Percentiles rank a stretch among this genome's conserved stretches.
These are phyloP conservation scores for Zygosaccharomyces sapae DNA, from an alignment of 1,139 yeast genomes.

Conservation along the genomic window DNA sequence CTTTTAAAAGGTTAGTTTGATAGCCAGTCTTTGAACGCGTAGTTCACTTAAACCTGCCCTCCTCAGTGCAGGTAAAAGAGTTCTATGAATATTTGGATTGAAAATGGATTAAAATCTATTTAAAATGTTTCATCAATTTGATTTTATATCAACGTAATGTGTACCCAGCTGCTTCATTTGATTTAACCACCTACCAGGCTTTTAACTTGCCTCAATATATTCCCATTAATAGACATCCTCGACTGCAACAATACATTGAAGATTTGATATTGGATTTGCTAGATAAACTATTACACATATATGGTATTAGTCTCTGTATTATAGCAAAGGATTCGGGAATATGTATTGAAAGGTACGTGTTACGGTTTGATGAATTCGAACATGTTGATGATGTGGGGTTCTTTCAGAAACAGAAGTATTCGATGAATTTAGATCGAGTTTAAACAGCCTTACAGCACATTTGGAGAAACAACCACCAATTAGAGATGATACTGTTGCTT, in stretches of 20 bases:
- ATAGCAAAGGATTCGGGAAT: slow-evolving; percentile 21
- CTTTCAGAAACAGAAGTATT: slow-evolving; percentile 27
- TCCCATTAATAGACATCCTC: slow-evolving; percentile 34
- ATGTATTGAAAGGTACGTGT: slow-evolving; percentile 30
- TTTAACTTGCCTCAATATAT: slow-evolving; percentile 34
- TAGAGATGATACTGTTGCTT: slow-evolving; percentile 28
- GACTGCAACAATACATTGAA: slow-evolving; percentile 31
- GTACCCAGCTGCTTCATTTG: slow-evolving; percentile 34
- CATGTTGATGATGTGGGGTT: slow-evolving; percentile 20
- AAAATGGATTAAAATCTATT: slow-evolving; percentile 32
- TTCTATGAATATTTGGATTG: slow-evolving; percentile 25
- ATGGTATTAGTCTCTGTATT: slow-evolving; percentile 27
- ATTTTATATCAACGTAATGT: slow-evolving; percentile 34
- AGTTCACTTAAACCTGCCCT: neutral
- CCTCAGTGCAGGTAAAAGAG: neutral
- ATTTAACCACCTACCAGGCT: slow-evolving; percentile 34
- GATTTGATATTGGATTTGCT: slow-evolving; percentile 30
- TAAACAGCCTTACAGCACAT: slow-evolving; percentile 28
- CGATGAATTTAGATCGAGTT: slow-evolving; percentile 33
- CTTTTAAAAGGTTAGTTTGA: too few relatives aligned
- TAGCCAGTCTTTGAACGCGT: neutral
- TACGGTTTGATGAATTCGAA: slow-evolving; percentile 34
- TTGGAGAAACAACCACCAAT: slow-evolving; percentile 27
- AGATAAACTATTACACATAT: slow-evolving; percentile 24
- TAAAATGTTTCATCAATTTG: slow-evolving; percentile 34